phyloP scores from a whole-genome alignment of 116 monocot genomes.

The Dioscorea cayenensis region DNA sequence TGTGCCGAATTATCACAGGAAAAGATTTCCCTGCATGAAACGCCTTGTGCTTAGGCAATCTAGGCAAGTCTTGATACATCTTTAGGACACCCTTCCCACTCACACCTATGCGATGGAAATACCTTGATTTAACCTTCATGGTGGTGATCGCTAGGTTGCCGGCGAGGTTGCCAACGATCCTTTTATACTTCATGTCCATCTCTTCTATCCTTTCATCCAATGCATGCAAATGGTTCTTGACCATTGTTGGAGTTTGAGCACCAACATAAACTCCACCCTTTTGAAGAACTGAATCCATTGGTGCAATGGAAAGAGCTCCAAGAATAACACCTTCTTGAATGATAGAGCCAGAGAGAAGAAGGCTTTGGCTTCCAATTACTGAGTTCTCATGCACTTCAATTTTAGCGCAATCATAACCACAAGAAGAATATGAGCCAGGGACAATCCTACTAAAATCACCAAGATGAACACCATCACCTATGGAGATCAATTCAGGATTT shows the following conservation, averaged over 20 bases:
- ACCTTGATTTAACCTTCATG: conserved; percentile 46
- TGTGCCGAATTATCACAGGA: conserved; percentile 36
- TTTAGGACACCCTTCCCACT: conserved; percentile 30
- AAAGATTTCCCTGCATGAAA: conserved; percentile 31
- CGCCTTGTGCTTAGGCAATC: conserved; percentile 27
- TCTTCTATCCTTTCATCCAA: conserved; percentile 48
- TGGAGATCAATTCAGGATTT: conserved; percentile 21
- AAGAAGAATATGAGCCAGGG: conserved; percentile 26
- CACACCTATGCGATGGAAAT: conserved; percentile 48
- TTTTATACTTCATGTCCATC: conserved; percentile 41
- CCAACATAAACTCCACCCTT: conserved; percentile 45
- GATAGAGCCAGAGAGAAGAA: conserved; percentile 32
- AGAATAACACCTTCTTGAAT: conserved; percentile 45
- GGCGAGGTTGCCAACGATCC: conserved; percentile 40
- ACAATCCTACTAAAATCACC: conserved; percentile 52
- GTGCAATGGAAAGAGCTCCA: conserved; percentile 49
- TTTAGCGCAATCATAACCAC: conserved; percentile 10
- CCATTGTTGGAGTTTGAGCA: conserved; percentile 27
- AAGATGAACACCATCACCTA: conserved; percentile 48
- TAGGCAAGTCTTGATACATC: conserved; percentile 18
- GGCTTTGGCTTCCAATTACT: conserved; percentile 40
- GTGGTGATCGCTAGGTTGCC: conserved; percentile 45
- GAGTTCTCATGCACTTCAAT: conserved; percentile 30
- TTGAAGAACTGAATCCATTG: conserved; percentile 22
- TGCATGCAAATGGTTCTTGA: conserved; percentile 31